Base-by-base conservation (phyloP, 2,329 filamentous ascomycete species). In the Elsinoe australis region DNA sequence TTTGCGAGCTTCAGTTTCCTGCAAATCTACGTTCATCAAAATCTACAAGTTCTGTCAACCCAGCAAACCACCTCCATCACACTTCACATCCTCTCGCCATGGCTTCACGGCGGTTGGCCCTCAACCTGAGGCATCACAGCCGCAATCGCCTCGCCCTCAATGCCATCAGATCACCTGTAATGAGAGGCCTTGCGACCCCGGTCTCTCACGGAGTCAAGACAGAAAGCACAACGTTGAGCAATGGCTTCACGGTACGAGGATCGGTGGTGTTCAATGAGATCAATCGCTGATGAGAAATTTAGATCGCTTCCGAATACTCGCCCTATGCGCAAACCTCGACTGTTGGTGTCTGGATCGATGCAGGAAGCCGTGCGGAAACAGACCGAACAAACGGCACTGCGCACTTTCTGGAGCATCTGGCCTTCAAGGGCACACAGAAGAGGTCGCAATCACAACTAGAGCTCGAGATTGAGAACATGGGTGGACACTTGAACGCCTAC, bases 401-500 rank as follows among this genome's bases (percentile, higher is more conserved):
- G 65, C 92, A 98, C 76, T 98, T 98, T 79, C 82, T 98, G 63
- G 92, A 98, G 79, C 92, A 98, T 76, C 80, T 98, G 70, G 94
- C 94, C 62, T 98, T 98, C 83, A 98, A 98, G 87, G 92, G 92
- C 61, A 98, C 92, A 59, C 78, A 85, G 71, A 94, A 85, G 76
- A 82, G 92, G 71, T 88, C 85, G 57, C 92, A 98, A 73, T 85
- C 94, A 68, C 92, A 98, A 75, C 78, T 98, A 67, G 92, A 98
- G 76, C 83, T 98, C 57, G 92, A 98, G 77, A 96, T 98, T 66
- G 92, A 98, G 79, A 98, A 98, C 76, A 95, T 98, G 87, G 92
- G 92, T 69, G 92, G 87, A 57, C 92, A 98, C 75, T 79, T 98
- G 62, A 98, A 98, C 73, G 92, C 92, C 68, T 98, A 98, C 78